Conservation (phyloP, 1,284 basidiomycete genomes). For the Ceratobasidium papillatum region DNA sequence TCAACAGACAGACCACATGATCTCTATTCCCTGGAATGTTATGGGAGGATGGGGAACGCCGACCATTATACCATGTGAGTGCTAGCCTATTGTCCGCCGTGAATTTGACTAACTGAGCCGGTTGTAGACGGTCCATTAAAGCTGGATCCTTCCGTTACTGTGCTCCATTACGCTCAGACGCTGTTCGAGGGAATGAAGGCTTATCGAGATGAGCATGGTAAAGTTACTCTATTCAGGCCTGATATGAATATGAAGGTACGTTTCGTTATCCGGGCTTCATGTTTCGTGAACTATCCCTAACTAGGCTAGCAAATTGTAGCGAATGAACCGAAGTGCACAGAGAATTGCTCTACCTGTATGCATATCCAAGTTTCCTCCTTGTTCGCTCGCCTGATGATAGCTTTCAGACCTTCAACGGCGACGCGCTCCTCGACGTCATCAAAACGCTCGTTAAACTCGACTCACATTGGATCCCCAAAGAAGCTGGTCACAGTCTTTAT, state of each 20-base stretch:
- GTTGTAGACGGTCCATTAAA: constrained; percentile 72
- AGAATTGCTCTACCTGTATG: constrained; percentile 80
- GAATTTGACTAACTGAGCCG: not conserved
- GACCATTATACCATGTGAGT: constrained; percentile 82
- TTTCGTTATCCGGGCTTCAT: not conserved
- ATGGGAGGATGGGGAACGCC: constrained; percentile 83
- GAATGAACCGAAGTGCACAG: constrained; percentile 82
- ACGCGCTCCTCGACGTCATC: constrained; percentile 82
- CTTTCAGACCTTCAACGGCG: constrained; percentile 79
- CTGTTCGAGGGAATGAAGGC: constrained; percentile 98
- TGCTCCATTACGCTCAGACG: constrained; percentile 93
- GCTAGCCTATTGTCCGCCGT: constrained; percentile 3
- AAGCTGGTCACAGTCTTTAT: constrained; percentile 91
- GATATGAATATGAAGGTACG: constrained; percentile 93
- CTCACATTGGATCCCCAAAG: constrained; percentile 91
- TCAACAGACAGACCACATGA: constrained; percentile 87
- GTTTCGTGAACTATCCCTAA: not conserved
- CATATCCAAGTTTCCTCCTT: constrained; percentile 39
- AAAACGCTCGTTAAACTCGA: constrained; percentile 90
- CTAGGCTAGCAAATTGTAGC: constrained; percentile 47
- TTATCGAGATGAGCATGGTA: constrained; percentile 82
- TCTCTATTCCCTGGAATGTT: constrained; percentile 81
- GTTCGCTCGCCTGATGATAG: not conserved
- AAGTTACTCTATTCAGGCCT: constrained; percentile 90
- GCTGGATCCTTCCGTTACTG: constrained; percentile 85